phyloP scores from a whole-genome alignment of 352 stramenopile genomes.

The Stramenopiles sp. region DNA sequence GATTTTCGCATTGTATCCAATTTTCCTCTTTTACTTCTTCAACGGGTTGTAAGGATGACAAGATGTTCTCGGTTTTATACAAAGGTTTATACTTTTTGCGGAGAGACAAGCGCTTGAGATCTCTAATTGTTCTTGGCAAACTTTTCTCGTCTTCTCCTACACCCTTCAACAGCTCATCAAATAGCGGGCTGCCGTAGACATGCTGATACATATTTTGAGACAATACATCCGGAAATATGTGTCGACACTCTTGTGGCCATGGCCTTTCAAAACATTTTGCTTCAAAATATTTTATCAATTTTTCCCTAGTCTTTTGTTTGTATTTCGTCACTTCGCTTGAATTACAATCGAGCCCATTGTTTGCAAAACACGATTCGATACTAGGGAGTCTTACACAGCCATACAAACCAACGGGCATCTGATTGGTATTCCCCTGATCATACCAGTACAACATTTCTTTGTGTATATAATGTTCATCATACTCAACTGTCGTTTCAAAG shows the following conservation, averaged over 20 bases:
- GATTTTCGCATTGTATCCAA: constrained; percentile 20
- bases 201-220: neutral
- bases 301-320: neutral
- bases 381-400: neutral
- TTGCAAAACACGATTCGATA: neutral
- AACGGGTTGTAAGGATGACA: neutral
- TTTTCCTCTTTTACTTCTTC: constrained; percentile 1
- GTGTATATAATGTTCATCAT: neutral
- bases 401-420: neutral
- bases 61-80: neutral
- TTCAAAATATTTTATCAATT: neutral
- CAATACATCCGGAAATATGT: neutral
- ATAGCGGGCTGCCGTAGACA: neutral
- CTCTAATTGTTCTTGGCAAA: neutral
- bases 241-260: neutral
- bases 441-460: neutral
- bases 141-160: neutral
- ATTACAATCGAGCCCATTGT: too few relatives aligned
- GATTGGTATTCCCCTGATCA: neutral
- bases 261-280: neutral
- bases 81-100: neutral
- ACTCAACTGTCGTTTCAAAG: neutral
- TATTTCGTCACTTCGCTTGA: neutral
- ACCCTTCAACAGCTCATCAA: neutral
- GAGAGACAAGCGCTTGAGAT: neutral